Evolutionary conservation across 345 rosid genomes (phyloP), one percentile per base, ranked within the genome.

Genomic region (Durio zibethinus): DNA sequence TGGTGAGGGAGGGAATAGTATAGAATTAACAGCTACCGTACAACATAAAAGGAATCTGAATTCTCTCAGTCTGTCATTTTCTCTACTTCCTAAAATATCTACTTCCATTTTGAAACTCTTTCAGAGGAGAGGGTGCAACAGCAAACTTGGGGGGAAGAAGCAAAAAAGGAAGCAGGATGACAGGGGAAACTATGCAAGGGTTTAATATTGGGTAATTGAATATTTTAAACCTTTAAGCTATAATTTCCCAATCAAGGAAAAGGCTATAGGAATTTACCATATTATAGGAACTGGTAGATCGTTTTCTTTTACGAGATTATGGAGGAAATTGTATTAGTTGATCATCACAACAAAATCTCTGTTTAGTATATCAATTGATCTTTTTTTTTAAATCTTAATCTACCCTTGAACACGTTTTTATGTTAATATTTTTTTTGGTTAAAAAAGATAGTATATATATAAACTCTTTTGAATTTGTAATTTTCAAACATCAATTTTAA

Each of bases 11-110:
- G 21, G 0, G 36, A 35, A 63, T 63, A n/a, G 31, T 42, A 31
- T 69, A 43, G 35, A 68, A 68, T 69, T 47, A 47, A 47, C 57
- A 47, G 40, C 74, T 47, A 70, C 36, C 27, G 23, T 70, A 20
- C 57, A 47, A 70, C 60, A 70, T 18, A 71, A 50, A 52, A 4
- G 74, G 74, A 71, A 71, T 50, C 15, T 48, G 60, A 60, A 10
- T 71, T 71, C 43, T 10, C 18, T 52, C 74, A 71, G 74, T 31
- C 60, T 71, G 60, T 71, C 74, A 50, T 48, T 50, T 18, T 50
- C 74, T 18, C 4, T 10, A 71, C 23, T 69, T 47, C 57, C 57
- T 15, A 15, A 45, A 69, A 45, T 47, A 45, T 59, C 40, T 47
- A 69, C 15, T 71, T 48, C 74, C 7, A 33, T 9, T 70, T 70